Evolutionary conservation across 2,329 filamentous ascomycete genomes (phyloP).

Genomic region (Berkeleyomyces rouxiae): DNA sequence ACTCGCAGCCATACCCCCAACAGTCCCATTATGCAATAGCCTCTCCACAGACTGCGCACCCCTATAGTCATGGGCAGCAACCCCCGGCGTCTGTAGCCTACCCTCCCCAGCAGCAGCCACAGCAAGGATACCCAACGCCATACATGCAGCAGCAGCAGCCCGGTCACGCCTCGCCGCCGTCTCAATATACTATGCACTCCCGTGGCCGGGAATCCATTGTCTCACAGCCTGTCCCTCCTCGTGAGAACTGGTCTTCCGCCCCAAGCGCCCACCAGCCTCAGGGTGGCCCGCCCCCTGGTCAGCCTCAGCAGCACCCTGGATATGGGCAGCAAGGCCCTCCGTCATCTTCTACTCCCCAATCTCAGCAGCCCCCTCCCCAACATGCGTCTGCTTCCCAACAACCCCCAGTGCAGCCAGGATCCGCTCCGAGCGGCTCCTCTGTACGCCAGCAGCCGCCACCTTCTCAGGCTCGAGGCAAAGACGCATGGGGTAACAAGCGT

Average conservation of each 20-base stretch:
- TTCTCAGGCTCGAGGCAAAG: neutral
- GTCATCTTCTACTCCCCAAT: neutral
- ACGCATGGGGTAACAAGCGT: neutral
- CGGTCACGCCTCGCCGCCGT: slow-evolving; percentile 13
- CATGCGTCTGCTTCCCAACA: neutral
- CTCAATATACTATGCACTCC: slow-evolving; percentile 6
- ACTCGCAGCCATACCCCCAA: slow-evolving; percentile 17
- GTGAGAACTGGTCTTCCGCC: neutral
- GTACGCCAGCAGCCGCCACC: neutral
- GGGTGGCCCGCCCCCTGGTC: neutral
- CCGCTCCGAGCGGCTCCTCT: neutral
- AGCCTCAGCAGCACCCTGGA: neutral
- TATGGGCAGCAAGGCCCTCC: neutral
- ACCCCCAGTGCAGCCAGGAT: neutral
- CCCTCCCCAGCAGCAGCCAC: slow-evolving; percentile 14
- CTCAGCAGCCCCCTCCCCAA: neutral
- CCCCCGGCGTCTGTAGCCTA: neutral
- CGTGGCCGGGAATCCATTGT: slow-evolving; percentile 1
- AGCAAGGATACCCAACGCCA: slow-evolving; percentile 15
- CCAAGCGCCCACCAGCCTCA: neutral
- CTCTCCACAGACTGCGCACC: slow-evolving; percentile 23
- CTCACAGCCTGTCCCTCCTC: neutral
- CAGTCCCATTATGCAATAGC: slow-evolving; percentile 18
- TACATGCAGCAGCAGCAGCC: slow-evolving; percentile 16
- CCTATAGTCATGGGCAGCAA: slow-evolving; percentile 17